Base-by-base conservation (phyloP, 129 eudicot genomes). In the Artemisia annua region DNA sequence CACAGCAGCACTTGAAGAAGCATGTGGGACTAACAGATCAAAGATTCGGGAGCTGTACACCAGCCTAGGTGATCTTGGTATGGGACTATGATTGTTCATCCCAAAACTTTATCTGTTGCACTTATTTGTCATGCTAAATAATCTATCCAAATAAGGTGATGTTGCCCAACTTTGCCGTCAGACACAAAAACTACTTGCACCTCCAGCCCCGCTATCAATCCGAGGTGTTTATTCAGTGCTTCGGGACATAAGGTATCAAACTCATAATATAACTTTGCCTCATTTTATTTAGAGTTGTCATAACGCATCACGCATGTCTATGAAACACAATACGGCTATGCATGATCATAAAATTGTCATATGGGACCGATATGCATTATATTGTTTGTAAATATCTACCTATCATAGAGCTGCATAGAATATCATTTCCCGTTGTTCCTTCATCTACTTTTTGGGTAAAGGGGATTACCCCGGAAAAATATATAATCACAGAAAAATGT, bases 91-190 rank as follows among this genome's bases (percentile, higher is more conserved):
- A 52, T 18, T 66, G n/a, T 7, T 22, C 19, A 51, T 56, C 2
- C 20, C 32, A 52, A 28, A 11, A 0, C 26, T 11, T 51, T 55
- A 58, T 19, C 46, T 32, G 18, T 39, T 77, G 66, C 66, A 3
- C 66, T 22, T 59, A 22, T 62, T 66, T 43, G 18, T 60, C 14
- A 52, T 72, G 19, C 69, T 84, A 32, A 86, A 44, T 76, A 66
- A 18, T 79, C 28, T 81, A 58, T 72, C 17, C 70, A 69, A 65
- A 76, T 70, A 56, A 94, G 97, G 99, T 78, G 99, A 94, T 76
- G 99, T 94, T 78, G 99, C 99, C 57, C 97, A 90, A 83, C 96
- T 82, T 58, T 94, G 97, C 80, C 97, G 97, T 55, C 96, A 90
- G 82, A 88, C 86, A 35, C 97, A 94, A 79, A 84, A 89, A 50